Base-by-base conservation (phyloP, 1,284 basidiomycete genomes). In the Sanghuangporus sanghuang region DNA sequence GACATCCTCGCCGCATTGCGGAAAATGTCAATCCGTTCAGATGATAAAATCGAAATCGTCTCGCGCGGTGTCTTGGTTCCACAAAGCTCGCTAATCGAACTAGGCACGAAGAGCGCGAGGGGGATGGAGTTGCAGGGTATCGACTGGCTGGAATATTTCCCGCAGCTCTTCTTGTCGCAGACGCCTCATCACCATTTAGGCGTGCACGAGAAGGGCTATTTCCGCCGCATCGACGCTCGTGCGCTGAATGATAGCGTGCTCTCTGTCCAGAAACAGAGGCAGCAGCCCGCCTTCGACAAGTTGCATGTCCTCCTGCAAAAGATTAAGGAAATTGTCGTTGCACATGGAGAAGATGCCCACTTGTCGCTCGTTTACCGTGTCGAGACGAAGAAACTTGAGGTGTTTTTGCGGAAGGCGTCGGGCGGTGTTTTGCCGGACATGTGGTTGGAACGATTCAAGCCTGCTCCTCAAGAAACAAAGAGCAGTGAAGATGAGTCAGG, bases 131-230 rank as follows among this genome's bases (percentile, higher is more conserved):
- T 32, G 44, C 1, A 62, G 2, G 57, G 71, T 9, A 65, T 71
- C 14, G 70, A 77, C 44, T 79, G 80, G 79, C 66, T 50, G n/a
- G 73, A 77, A 2, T 67, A 71, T 4, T 79, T 77, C 67, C 73
- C 77, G 0, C 78, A 81, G 66, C 57, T 79, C 23, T 78, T 71
- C 63, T 67, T 81, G 18, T 77, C 78, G 6, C 77, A 79, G 65
- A 80, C 76, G 2, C 67, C 71, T 3, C 71, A 69, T 63, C 66
- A 78, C 32, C 74, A 75, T 56, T 59, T 78, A 61, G 79, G 76
- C 1, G 68, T 67, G 50, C 78, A 80, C 62, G 62, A 54, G 4
- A 35, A 62, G 1, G 78, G 78, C 6, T 57, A 7, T 2, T 79
- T 78, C 63, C 53, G 68, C 21, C 67, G 67, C 1, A 68, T 75